Evolutionary conservation across 2,329 filamentous ascomycete genomes (phyloP).

Genomic region (Pestalotiopsis fici): DNA sequence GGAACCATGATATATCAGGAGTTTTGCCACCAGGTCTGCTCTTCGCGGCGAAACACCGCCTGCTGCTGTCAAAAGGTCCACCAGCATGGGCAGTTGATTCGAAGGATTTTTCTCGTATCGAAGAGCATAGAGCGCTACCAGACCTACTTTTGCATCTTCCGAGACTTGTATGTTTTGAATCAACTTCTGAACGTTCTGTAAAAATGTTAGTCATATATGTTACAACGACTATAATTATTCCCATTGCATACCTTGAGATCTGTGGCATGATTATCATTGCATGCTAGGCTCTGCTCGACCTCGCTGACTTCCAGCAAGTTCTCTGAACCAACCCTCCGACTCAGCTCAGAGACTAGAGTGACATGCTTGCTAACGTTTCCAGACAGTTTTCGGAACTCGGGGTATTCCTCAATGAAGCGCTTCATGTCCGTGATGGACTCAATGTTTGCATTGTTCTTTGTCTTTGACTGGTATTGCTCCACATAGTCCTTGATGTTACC

Average conservation of each 20-base stretch:
- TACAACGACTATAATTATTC: too few species aligned
- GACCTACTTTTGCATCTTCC: conserved; percentile 78
- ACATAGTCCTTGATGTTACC: conserved; percentile 98
- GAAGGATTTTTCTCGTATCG: conserved; percentile 87
- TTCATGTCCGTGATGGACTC: conserved; percentile 99
- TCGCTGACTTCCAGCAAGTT: conserved; percentile 95
- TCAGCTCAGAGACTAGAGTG: conserved; percentile 90
- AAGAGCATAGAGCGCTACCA: conserved; percentile 93
- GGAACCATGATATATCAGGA: conserved; percentile 84
- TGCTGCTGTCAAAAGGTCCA: conserved; percentile 82
- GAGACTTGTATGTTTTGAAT: conserved; percentile 80
- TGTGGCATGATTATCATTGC: conserved; percentile 89
- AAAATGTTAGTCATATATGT: conserved; percentile 20
- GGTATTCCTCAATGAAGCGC: conserved; percentile 97
- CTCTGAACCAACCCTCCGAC: conserved; percentile 81
- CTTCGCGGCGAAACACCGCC: conserved; percentile 77
- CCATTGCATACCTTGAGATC: conserved; percentile 75
- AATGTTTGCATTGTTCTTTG: conserved; percentile 93
- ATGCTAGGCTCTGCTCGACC: conserved; percentile 93
- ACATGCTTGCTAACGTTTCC: conserved; percentile 99
- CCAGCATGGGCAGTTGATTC: conserved; percentile 79
- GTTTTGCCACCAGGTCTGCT: conserved; percentile 77
- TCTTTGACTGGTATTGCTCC: conserved; percentile 95
- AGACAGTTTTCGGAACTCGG: conserved; percentile 94
- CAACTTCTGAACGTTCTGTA: conserved; percentile 77